Percentiles rank a stretch among this genome's conserved stretches.
Evolutionary conservation across 805 yeast species (phyloP).

Genomic region (Candida chilensis): DNA sequence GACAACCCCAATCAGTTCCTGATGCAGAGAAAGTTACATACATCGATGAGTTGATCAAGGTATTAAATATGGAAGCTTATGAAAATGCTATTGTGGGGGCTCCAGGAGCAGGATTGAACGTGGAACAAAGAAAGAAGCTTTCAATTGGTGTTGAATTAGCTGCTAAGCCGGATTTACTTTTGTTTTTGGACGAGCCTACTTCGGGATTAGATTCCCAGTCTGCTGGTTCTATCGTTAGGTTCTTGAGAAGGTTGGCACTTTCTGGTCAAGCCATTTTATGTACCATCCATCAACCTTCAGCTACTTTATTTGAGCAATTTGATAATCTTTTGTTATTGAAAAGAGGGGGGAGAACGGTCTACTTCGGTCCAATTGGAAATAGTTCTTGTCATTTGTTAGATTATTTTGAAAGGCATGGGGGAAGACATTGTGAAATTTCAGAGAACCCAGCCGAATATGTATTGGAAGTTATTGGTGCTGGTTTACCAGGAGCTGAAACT

Average conservation of each 20-base stretch:
- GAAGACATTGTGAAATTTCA: slow-evolving; percentile 24
- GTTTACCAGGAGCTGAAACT: slow-evolving; percentile 14
- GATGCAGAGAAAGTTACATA: slow-evolving; percentile 36
- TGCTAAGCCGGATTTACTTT: slow-evolving; percentile 41
- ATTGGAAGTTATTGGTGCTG: slow-evolving; percentile 38
- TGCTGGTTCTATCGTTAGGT: slow-evolving; percentile 48
- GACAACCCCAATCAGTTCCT: slow-evolving; percentile 31
- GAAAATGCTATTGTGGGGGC: slow-evolving; percentile 43
- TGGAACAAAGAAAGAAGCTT: slow-evolving; percentile 44
- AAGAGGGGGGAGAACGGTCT: slow-evolving; percentile 44
- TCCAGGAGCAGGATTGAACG: slow-evolving; percentile 40
- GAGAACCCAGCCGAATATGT: slow-evolving; percentile 37
- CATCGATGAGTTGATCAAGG: slow-evolving; percentile 39
- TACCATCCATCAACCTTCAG: slow-evolving; percentile 47
- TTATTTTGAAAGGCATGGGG: slow-evolving; percentile 37
- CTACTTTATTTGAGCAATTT: slow-evolving; percentile 33
- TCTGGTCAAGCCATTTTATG: slow-evolving; percentile 52
- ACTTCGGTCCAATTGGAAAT: slow-evolving; percentile 44
- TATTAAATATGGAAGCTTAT: slow-evolving; percentile 42
- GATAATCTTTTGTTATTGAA: slow-evolving; percentile 33
- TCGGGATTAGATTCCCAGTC: slow-evolving; percentile 53
- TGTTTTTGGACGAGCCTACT: slow-evolving; percentile 53
- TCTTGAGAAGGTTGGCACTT: slow-evolving; percentile 37
- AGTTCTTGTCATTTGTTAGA: slow-evolving; percentile 29
- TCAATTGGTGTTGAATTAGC: slow-evolving; percentile 49